Conservation (phyloP, 768 basidiomycete genomes). For the Gautieria morchelliformis region DNA sequence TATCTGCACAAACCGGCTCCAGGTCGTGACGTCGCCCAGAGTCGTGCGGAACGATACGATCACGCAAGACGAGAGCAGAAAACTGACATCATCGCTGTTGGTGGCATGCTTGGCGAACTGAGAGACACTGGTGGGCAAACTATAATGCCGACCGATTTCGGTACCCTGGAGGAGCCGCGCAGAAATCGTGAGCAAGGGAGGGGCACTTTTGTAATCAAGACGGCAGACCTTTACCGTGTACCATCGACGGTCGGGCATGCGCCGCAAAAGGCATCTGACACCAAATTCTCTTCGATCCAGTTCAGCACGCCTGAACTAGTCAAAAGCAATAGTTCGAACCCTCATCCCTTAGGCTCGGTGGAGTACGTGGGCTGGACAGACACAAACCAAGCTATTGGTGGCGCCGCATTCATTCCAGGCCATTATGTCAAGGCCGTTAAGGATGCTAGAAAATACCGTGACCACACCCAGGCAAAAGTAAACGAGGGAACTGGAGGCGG, state of each 20-base stretch:
- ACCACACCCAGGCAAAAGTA: no score
- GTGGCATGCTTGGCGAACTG: conserved; percentile 21
- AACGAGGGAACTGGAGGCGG: no score
- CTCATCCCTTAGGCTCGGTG: conserved; percentile 1
- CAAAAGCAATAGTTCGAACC: conserved; percentile 4
- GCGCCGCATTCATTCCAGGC: no score
- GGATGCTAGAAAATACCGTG: no score
- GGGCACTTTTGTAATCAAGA: conserved; percentile 23
- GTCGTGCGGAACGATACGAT: not conserved
- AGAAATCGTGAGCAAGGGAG: conserved; percentile 11
- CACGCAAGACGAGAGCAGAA: not conserved
- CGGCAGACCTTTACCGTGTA: conserved; percentile 21
- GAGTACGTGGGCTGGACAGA: not conserved
- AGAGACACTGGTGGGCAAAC: conserved; percentile 13
- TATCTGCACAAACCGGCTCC: conserved; percentile 43
- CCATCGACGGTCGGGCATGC: conserved; percentile 37
- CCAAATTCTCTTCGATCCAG: not conserved
- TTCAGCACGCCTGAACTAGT: not conserved
- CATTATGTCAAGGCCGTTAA: no score
- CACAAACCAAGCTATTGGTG: not conserved
- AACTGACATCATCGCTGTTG: conserved; percentile 20
- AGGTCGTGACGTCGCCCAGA: conserved; percentile 40
- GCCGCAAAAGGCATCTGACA: conserved; percentile 16
- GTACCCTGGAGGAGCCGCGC: conserved; percentile 17
- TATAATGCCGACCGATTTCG: conserved; percentile 18